Base-by-base conservation (phyloP, 169 alveolate species). In the Eimeria necatrix region DNA sequence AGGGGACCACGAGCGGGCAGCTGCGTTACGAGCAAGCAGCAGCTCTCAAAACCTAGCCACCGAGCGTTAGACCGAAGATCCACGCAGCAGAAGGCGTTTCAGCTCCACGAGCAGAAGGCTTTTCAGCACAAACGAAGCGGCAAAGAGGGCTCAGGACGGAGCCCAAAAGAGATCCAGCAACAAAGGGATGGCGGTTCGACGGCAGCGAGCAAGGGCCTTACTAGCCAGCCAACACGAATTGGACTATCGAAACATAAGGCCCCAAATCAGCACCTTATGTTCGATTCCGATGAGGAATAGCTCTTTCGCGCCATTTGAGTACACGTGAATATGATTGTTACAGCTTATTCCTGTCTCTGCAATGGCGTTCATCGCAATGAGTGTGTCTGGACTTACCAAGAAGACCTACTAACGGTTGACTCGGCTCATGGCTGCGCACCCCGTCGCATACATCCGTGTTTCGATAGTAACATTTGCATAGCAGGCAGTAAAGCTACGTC, bases 191-290 rank as follows among this genome's bases (percentile, higher is more conserved):
- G 46, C 9, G 71, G 51, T 49, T n/a, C 22, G 20, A 48, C 89
- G 20, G 70, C 52, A 51, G 26, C 53, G 20, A 20, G 64, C 26
- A 49, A 51, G 24, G 92, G 59, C 74, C 9, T 46, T 1, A 84
- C 53, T 14, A 84, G 32, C 60, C 61, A 18, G 52, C 78, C 92
- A 20, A 18, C 59, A 32, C 92, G 92, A 32, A 84, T 84, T 18
- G 92, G 92, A 49, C 41, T 84, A 48, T 84, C 92, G 16, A 84
- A 84, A 14, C 92, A 84, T 60, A 84, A 84, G 78, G 80, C 80
- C 4, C 49, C 92, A 24, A 84, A 84, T 59, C 92, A 84, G 59
- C 92, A 84, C 92, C 61, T 84, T 78, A 84, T 84, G 8, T 84
- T 84, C 80, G 71, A 59, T 6, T 84, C 92, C 6, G 92, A 84